Evolutionary conservation across 2,329 filamentous ascomycete species (phyloP).

Genomic region (Ophiognomonia clavigignenti-juglandacearum): DNA sequence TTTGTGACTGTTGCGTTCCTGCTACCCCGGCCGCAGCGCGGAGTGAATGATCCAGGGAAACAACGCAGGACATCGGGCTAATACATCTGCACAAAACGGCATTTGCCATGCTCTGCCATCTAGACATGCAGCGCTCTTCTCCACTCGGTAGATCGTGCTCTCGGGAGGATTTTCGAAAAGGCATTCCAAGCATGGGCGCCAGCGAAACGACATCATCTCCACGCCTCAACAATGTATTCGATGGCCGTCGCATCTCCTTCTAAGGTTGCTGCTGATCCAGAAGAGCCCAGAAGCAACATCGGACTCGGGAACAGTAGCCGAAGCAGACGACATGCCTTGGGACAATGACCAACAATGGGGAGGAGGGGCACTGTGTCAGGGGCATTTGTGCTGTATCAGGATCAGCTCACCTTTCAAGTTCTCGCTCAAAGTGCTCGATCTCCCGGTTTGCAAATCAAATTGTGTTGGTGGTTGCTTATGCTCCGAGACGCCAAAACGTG

Average conservation of each 20-base stretch:
- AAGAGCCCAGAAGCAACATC: background rate
- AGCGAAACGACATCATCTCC: background rate
- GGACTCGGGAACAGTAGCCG: background rate
- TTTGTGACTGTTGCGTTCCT: background rate
- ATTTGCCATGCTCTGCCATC: background rate
- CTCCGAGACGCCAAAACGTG: too few relatives aligned
- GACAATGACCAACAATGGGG: too few relatives aligned
- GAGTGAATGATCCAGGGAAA: conserved; percentile 1
- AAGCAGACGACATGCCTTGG: background rate
- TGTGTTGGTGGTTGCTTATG: too few relatives aligned
- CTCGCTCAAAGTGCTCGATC: background rate
- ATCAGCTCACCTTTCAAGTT: background rate
- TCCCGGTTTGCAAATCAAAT: too few relatives aligned
- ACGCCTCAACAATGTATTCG: background rate
- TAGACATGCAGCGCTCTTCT: conserved; percentile 9
- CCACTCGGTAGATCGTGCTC: conserved; percentile 1
- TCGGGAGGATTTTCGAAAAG: background rate
- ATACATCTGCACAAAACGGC: too few relatives aligned
- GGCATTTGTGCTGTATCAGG: too few relatives aligned
- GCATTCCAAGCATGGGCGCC: background rate
- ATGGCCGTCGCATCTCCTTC: too few relatives aligned
- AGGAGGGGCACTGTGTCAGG: too few relatives aligned
- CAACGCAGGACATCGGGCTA: too few relatives aligned
- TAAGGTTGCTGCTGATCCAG: too few relatives aligned
- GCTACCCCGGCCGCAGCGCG: conserved; percentile 2